These are phyloP conservation scores for Earliella scabrosa DNA, from an alignment of 1,284 basidiomycete species.

Conservation along the genomic window DNA sequence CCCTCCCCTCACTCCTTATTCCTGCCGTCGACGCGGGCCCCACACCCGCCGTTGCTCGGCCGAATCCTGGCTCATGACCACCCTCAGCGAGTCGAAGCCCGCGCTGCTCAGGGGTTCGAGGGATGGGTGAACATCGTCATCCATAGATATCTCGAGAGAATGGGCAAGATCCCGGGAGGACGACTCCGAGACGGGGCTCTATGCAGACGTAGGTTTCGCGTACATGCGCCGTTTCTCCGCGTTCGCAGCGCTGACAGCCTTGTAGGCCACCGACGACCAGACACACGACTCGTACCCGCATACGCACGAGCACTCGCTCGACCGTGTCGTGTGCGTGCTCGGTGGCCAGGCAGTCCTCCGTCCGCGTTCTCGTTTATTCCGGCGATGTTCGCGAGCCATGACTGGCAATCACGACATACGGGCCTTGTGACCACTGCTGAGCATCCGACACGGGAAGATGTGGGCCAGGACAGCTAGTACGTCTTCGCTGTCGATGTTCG, in stretches of 20 bases:
- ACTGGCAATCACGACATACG: slow-evolving; percentile 83
- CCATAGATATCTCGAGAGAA: slow-evolving; percentile 75
- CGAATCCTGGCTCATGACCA: slow-evolving; percentile 79
- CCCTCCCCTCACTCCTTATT: slow-evolving; percentile 67
- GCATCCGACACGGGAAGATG: too few species aligned
- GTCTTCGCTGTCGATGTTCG: too few species aligned
- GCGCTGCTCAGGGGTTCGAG: slow-evolving; percentile 65
- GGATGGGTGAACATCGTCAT: slow-evolving; percentile 74
- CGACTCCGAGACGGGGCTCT: slow-evolving; percentile 65
- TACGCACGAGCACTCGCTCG: slow-evolving; percentile 79
- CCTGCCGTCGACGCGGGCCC: slow-evolving; percentile 70
- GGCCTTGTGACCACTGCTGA: slow-evolving; percentile 84
- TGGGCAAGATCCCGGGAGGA: slow-evolving; percentile 76
- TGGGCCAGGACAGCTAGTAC: too few species aligned
- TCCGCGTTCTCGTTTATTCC: slow-evolving; percentile 83
- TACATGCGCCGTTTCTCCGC: not conserved
- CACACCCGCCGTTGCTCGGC: slow-evolving; percentile 72
- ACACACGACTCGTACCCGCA: slow-evolving; percentile 76
- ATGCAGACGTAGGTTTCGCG: slow-evolving; percentile 67
- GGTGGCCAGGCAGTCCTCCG: slow-evolving; percentile 72
- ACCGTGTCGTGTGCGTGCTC: slow-evolving; percentile 75
- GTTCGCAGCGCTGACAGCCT: not conserved
- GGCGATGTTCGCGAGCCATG: slow-evolving; percentile 75
- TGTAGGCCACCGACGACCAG: slow-evolving; percentile 65
- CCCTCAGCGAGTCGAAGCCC: slow-evolving; percentile 69